Conservation (phyloP, 2,329 filamentous ascomycete species). For the Fusarium euwallaceae region DNA sequence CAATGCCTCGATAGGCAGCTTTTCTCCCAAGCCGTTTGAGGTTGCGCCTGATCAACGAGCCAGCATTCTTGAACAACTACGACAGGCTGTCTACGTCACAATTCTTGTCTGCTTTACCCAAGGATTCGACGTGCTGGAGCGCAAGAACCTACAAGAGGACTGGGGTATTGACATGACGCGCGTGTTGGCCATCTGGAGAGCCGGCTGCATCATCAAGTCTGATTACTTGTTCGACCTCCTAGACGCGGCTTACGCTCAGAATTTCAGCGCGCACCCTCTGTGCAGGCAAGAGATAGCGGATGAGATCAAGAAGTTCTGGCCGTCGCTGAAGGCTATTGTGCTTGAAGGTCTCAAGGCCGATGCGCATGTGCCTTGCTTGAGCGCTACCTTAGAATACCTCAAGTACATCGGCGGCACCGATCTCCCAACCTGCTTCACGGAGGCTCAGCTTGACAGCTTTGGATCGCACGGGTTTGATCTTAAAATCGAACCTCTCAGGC, state of each 20-base stretch:
- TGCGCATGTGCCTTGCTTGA: conserved; percentile 69
- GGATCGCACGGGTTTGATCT: conserved; percentile 63
- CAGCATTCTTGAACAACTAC: conserved; percentile 67
- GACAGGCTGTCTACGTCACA: conserved; percentile 71
- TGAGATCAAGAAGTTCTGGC: conserved; percentile 66
- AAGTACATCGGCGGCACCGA: conserved; percentile 72
- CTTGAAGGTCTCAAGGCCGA: conserved; percentile 67
- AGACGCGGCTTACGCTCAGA: conserved; percentile 56
- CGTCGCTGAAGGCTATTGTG: conserved; percentile 68
- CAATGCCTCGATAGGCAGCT: conserved; percentile 44
- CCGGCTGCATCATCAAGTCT: conserved; percentile 78
- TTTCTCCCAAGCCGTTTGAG: background rate
- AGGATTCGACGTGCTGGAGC: conserved; percentile 74
- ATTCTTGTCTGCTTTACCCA: conserved; percentile 75
- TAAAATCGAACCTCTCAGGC: conserved; percentile 18
- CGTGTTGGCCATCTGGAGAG: conserved; percentile 74
- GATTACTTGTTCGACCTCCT: conserved; percentile 75
- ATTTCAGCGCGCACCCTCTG: conserved; percentile 53
- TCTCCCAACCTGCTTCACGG: conserved; percentile 77
- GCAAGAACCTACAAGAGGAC: conserved; percentile 67
- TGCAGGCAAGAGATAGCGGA: conserved; percentile 48
- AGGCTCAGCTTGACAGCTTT: conserved; percentile 80
- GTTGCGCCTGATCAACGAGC: background rate
- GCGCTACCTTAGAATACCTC: conserved; percentile 74
- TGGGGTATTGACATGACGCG: conserved; percentile 69